These are phyloP conservation scores for Coprinopsis sp. DNA, from an alignment of 768 basidiomycete species.

Conservation along the genomic window DNA sequence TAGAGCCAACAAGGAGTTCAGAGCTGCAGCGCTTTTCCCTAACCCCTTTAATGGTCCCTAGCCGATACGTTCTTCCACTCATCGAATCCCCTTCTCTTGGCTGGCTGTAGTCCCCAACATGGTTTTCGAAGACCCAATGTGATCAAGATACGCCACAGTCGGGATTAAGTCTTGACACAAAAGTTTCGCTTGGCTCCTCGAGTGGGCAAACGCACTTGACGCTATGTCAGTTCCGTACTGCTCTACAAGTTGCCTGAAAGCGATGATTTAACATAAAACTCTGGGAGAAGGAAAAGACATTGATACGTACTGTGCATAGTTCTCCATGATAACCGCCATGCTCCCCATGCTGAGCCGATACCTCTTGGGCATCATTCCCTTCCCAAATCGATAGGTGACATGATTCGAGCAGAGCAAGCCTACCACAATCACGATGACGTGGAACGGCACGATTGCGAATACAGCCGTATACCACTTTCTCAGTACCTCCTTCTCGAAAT, in stretches of 20 bases:
- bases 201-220: constrained; percentile 46
- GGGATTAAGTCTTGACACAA: neutral
- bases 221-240: constrained; percentile 63
- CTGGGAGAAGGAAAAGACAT: constrained; percentile 2
- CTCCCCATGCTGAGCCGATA: constrained; percentile 69
- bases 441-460: constrained; percentile 66
- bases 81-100: too few relatives aligned
- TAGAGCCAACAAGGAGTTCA: too few relatives aligned
- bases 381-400: constrained; percentile 82
- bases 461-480: constrained; percentile 59
- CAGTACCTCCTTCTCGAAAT: constrained; percentile 52
- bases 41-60: too few relatives aligned
- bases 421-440: constrained; percentile 57
- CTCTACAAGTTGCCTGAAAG: constrained; percentile 59
- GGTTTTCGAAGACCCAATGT: too few relatives aligned
- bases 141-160: neutral
- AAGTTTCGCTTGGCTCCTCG: constrained; percentile 40
- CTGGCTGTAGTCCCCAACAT: neutral
- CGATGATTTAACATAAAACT: neutral
- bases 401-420: constrained; percentile 75
- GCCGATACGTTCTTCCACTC: too few relatives aligned
- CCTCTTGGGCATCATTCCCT: constrained; percentile 84
- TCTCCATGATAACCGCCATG: constrained; percentile 83
- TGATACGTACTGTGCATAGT: constrained; percentile 67
- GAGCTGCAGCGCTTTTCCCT: too few relatives aligned